Evolutionary conservation across 306 rosid genomes (phyloP).

Genomic region (Corylus americana): DNA sequence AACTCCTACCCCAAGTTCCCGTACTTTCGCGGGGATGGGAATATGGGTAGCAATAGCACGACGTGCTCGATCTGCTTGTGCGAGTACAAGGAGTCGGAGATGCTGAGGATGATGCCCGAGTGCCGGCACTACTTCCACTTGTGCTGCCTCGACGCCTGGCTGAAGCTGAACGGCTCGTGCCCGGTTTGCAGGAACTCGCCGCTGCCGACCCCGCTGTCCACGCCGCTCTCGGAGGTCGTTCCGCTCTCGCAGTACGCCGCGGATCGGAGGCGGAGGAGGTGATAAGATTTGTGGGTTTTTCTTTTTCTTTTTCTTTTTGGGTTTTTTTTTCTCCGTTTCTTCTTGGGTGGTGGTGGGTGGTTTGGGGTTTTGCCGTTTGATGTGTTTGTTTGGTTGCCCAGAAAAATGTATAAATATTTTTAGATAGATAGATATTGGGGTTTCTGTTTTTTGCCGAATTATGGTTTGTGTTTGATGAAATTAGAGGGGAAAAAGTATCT

Average conservation of each 20-base stretch:
- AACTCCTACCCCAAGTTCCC: conserved; percentile 79
- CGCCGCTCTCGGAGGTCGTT: conserved; percentile 88
- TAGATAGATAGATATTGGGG: not conserved
- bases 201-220: conserved; percentile 78
- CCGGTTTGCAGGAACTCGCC: conserved; percentile 97
- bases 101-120: conserved; percentile 97
- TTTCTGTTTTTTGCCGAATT: not conserved
- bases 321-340: not conserved
- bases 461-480: not conserved
- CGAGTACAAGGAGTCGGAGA: conserved; percentile 79
- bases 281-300: conserved; percentile 20
- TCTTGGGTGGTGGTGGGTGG: conserved; percentile 2
- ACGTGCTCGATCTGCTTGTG: conserved; percentile 84
- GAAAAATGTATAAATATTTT: conserved; percentile 17
- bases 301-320: not conserved
- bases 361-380: not conserved
- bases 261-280: conserved; percentile 62
- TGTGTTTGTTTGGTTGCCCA: not conserved
- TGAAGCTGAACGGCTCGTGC: conserved; percentile 89
- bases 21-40: conserved; percentile 29
- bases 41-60: conserved; percentile 2
- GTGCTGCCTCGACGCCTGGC: conserved; percentile 84
- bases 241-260: conserved; percentile 76
- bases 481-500: not conserved
- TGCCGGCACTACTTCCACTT: conserved; percentile 82